Evolutionary conservation across 1,284 basidiomycete species (phyloP), one percentile per base, ranked within the genome.

Genomic region (Trichosporon coremiiforme): DNA sequence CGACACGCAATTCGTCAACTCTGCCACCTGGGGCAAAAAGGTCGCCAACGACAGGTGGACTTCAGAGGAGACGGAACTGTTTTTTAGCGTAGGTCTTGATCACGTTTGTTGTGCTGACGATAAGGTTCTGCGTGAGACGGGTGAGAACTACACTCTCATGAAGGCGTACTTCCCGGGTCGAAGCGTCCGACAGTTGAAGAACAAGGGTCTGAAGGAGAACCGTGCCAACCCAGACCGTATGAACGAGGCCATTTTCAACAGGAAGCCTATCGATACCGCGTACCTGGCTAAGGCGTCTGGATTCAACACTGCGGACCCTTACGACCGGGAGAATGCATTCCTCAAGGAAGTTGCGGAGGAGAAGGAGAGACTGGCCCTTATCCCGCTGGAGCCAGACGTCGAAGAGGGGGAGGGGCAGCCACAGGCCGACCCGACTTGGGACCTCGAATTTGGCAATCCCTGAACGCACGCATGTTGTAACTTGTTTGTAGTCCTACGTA

Each of bases 91-190:
- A 67, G 71, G 79, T 76, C 1, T 9, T 22, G 9, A 17, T 2
- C 6, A 29, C 3, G 22, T 10, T 15, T 0, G 35, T 2, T 12
- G 0, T 10, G 63, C 73, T 75, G 71, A 75, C 66, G 25, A 13
- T 1, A 68, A 80, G 80, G 76, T 78, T 0, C 71, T 80, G 12
- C 75, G 77, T 41, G 79, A 81, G 68, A 78, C 77, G 5, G 80
- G 80, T 15, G 80, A 81, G 68, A 80, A 80, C 67, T 81, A 80
- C 68, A 76, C 75, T 2, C 69, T 80, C 57, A 80, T 81, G 78
- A 77, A 77, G 68, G 76, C 76, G 38, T 81, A 79, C 68, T 81
- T 81, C 73, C 79, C 79, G 4, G 75, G 77, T 20, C 71, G 80
- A 31, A 77, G 73, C 0, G 72, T 75, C 47, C 72, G 73, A n/a